A percentile compares a stretch with the other conserved stretches of the same genome.
phyloP scores from a whole-genome alignment of 352 stramenopile genomes.

The Phytophthora aleatoria region DNA sequence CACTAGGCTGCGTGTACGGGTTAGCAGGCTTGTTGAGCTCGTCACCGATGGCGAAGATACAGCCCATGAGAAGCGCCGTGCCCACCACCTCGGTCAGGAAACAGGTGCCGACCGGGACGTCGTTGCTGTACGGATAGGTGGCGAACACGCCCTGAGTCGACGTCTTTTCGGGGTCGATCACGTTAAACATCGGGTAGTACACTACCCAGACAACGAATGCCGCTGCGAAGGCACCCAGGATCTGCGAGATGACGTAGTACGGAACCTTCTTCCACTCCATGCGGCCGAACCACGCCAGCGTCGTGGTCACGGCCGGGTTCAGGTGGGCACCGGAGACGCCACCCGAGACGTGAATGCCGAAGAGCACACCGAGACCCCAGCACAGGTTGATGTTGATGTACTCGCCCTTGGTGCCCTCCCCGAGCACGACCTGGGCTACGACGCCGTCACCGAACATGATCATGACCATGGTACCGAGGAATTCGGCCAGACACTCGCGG shows the following conservation, averaged over 20 bases:
- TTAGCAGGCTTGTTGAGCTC: conserved; percentile 58
- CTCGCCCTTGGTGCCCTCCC: conserved; percentile 56
- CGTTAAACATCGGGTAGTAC: conserved; percentile 59
- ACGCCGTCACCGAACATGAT: conserved; percentile 73
- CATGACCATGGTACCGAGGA: conserved; percentile 65
- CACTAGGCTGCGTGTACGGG: conserved; percentile 44
- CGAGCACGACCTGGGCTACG: conserved; percentile 64
- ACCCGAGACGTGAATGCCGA: conserved; percentile 64
- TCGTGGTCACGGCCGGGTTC: conserved; percentile 68
- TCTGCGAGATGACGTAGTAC: conserved; percentile 58
- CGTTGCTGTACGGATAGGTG: conserved; percentile 52
- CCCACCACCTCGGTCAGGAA: conserved; percentile 72
- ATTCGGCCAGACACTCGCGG: conserved; percentile 65
- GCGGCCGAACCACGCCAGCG: conserved; percentile 50
- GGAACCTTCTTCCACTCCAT: conserved; percentile 64
- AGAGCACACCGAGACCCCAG: conserved; percentile 77
- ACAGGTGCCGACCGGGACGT: conserved; percentile 41
- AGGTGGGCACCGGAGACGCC: conserved; percentile 66
- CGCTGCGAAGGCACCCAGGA: conserved; percentile 54
- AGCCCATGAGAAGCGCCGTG: conserved; percentile 61
- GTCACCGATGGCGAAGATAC: conserved; percentile 66
- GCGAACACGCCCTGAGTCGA: conserved; percentile 50
- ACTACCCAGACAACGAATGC: conserved; percentile 54
- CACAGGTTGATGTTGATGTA: conserved; percentile 75
- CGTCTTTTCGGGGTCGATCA: conserved; percentile 47